Conservation (phyloP, 805 yeast genomes). For the Candida sonorensis region DNA sequence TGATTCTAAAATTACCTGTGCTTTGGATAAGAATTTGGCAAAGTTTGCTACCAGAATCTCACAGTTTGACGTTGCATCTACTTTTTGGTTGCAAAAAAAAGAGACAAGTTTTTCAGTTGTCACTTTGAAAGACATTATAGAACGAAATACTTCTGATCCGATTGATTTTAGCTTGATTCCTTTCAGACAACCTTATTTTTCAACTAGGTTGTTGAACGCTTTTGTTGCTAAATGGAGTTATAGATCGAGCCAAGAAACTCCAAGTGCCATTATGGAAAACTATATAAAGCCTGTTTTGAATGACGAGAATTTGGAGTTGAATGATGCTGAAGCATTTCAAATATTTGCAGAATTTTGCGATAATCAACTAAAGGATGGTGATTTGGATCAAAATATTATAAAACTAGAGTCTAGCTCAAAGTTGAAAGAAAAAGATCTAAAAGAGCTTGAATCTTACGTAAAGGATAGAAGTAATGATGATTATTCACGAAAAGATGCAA, state of each 20-base stretch:
- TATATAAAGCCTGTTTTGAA: constrained; percentile 41
- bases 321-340: constrained; percentile 42
- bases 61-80: constrained; percentile 45
- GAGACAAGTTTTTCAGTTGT: constrained; percentile 45
- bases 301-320: constrained; percentile 8
- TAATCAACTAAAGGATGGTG: constrained; percentile 43
- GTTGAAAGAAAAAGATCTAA: constrained; percentile 39
- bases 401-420: constrained; percentile 21
- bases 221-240: constrained; percentile 63
- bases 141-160: constrained; percentile 4
- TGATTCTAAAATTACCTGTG: constrained; percentile 11
- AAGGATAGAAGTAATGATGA: constrained; percentile 33
- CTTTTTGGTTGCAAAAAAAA: constrained; percentile 62
- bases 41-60: constrained; percentile 19
- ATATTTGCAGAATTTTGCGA: constrained; percentile 71
- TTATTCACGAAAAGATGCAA: constrained; percentile 46
- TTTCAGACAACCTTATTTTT: constrained; percentile 5
- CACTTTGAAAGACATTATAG: constrained; percentile 35
- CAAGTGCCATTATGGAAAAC: constrained; percentile 47
- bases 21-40: constrained; percentile 4
- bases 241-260: constrained; percentile 61
- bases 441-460: constrained; percentile 39
- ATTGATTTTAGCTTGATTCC: constrained; percentile 4
- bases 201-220: constrained; percentile 22
- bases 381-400: constrained; percentile 38